These are phyloP conservation scores for Tylopilus cervinicoccineus DNA, from an alignment of 768 basidiomycete species.

Conservation along the genomic window DNA sequence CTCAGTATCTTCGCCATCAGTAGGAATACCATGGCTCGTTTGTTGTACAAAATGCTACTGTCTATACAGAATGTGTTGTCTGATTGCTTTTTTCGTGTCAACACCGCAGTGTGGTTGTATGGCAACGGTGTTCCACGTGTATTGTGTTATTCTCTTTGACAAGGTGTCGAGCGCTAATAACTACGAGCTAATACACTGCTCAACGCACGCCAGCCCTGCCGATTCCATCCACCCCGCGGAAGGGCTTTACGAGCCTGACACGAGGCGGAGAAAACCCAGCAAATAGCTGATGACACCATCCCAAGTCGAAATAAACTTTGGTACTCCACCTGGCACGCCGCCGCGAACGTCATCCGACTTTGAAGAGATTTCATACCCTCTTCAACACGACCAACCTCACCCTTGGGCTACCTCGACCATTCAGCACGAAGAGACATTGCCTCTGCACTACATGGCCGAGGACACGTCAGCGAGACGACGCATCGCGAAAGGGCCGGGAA, in stretches of 20 bases:
- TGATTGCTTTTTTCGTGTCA: too few relatives aligned
- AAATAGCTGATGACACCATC: slow-evolving; percentile 53
- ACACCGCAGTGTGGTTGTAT: too few relatives aligned
- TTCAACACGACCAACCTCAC: slow-evolving; percentile 27
- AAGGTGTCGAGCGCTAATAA: background rate
- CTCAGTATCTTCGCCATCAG: slow-evolving; percentile 46
- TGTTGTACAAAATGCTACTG: slow-evolving; percentile 14
- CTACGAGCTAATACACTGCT: too few relatives aligned
- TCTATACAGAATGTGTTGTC: slow-evolving; percentile 17
- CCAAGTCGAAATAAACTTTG: slow-evolving; percentile 70
- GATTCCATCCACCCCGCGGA: background rate
- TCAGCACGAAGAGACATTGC: slow-evolving; percentile 40
- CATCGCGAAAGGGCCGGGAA: slow-evolving; percentile 35
- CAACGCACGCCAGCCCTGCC: background rate
- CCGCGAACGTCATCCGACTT: slow-evolving; percentile 61
- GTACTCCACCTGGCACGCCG: slow-evolving; percentile 47
- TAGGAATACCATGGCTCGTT: slow-evolving; percentile 14
- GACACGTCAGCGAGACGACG: slow-evolving; percentile 47
- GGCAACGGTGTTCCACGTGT: slow-evolving; percentile 11
- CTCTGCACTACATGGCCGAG: slow-evolving; percentile 50
- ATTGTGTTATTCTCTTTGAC: background rate
- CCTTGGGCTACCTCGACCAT: slow-evolving; percentile 25
- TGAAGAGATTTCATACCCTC: slow-evolving; percentile 64
- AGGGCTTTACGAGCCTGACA: slow-evolving; percentile 4
- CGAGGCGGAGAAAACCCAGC: slow-evolving; percentile 8